phyloP scores from a whole-genome alignment of 768 basidiomycete genomes.

The Lactarius deliciosus region DNA sequence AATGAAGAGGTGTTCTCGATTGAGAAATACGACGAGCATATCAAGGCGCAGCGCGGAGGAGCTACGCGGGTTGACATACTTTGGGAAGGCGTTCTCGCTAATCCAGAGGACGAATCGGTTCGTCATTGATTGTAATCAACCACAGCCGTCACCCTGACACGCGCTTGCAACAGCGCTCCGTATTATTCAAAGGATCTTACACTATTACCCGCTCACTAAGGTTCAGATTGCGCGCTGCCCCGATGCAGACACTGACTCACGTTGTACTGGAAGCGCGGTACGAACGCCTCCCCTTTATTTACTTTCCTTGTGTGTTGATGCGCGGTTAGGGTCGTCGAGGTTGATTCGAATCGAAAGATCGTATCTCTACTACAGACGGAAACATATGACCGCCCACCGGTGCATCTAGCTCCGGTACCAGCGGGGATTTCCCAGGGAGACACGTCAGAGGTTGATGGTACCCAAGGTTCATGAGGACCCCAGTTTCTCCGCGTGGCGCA shows the following conservation, averaged over 20 bases:
- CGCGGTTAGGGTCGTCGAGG: neutral
- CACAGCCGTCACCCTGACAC: too few species aligned
- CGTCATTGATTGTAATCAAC: neutral
- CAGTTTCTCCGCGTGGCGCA: neutral
- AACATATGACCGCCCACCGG: slow-evolving; percentile 6
- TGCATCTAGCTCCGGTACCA: slow-evolving; percentile 5
- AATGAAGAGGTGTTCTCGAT: neutral
- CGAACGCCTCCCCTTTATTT: neutral
- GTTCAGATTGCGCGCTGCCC: slow-evolving; percentile 14
- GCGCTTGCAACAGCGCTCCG: neutral
- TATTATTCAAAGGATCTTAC: slow-evolving; percentile 15
- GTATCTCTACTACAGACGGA: slow-evolving; percentile 3
- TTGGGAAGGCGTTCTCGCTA: neutral
- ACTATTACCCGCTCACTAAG: slow-evolving; percentile 12
- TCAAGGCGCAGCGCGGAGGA: neutral
- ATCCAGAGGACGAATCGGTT: neutral
- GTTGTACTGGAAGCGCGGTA: slow-evolving; percentile 12
- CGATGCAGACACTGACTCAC: slow-evolving; percentile 9
- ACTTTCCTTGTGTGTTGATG: neutral
- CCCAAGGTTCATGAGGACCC: neutral
- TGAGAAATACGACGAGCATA: slow-evolving; percentile 1
- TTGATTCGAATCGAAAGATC: neutral
- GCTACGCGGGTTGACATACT: neutral
- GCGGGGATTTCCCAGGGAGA: slow-evolving; percentile 21
- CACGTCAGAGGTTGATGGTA: neutral